A percentile compares a stretch with the other conserved stretches of the same genome.
These are phyloP conservation scores for Botrytis hyacinthi DNA, from an alignment of 2,329 filamentous ascomycete genomes.

Conservation along the genomic window DNA sequence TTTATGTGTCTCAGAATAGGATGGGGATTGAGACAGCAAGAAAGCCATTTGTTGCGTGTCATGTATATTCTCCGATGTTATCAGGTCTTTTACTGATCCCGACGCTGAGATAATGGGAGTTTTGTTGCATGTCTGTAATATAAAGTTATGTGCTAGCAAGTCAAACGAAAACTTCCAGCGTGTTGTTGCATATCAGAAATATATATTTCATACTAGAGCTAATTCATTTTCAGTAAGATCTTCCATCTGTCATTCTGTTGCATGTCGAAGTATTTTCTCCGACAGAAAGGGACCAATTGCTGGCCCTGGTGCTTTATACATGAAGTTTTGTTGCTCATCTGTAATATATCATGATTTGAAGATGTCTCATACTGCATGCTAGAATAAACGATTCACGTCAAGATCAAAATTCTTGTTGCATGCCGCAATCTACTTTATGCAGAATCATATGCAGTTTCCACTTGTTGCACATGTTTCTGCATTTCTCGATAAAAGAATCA, in stretches of 20 bases:
- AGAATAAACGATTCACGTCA: not conserved
- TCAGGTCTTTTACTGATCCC: not conserved
- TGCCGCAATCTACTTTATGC: not conserved
- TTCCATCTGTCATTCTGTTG: not conserved
- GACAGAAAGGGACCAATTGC: not conserved
- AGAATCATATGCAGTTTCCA: not conserved
- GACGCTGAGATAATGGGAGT: not conserved
- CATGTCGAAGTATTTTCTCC: not conserved
- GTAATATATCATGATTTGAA: not conserved
- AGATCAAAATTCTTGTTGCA: not conserved
- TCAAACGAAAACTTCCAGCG: not conserved
- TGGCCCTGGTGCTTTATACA: not conserved
- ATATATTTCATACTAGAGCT: not conserved
- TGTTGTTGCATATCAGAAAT: conserved; percentile 6
- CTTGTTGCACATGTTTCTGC: not conserved
- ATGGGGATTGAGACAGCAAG: not conserved
- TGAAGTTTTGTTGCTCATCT: not conserved
- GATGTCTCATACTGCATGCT: not conserved
- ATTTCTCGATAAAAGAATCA: not conserved
- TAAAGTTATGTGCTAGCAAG: not conserved
- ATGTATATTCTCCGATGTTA: not conserved
- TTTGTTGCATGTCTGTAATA: conserved; percentile 4
- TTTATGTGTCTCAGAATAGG: not conserved
- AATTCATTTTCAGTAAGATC: not conserved
- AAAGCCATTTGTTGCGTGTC: not conserved